Conservation (phyloP, 371 early-diverging fungal species). For the Mortierella sp. region DNA sequence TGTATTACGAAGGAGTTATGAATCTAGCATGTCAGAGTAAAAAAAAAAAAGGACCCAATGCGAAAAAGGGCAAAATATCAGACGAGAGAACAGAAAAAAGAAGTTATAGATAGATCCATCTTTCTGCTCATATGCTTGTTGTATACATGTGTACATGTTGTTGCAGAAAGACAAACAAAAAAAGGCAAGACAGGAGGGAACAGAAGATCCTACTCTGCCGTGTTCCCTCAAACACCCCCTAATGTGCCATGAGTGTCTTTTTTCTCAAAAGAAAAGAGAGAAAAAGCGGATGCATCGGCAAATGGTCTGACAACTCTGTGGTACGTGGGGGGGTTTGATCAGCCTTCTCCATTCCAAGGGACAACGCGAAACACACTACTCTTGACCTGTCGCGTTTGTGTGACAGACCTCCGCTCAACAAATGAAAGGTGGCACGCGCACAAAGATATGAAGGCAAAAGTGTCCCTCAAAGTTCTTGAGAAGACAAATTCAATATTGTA, state of each 20-base stretch:
- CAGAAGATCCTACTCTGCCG: background rate
- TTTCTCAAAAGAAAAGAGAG: background rate
- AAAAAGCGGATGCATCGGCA: background rate
- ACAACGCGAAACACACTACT: background rate
- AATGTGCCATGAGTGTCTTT: background rate
- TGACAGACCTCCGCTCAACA: background rate
- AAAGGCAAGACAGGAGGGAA: background rate
- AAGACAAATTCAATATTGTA: too few relatives aligned
- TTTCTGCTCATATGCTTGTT: conserved; percentile 2
- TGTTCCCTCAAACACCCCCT: background rate
- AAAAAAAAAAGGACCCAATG: background rate
- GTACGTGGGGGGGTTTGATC: background rate
- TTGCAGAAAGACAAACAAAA: background rate
- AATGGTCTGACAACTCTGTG: too few relatives aligned
- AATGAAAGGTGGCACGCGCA: background rate
- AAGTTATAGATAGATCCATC: background rate
- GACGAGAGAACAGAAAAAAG: background rate
- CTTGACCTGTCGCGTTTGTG: background rate
- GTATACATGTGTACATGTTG: background rate
- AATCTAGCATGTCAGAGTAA: background rate
- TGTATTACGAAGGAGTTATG: background rate
- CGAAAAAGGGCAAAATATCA: background rate
- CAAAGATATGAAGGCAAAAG: background rate
- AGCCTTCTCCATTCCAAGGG: too few relatives aligned
- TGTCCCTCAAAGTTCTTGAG: background rate